These are phyloP conservation scores for Parmelia sp. DNA, from an alignment of 495 filamentous ascomycete genomes.

Conservation along the genomic window DNA sequence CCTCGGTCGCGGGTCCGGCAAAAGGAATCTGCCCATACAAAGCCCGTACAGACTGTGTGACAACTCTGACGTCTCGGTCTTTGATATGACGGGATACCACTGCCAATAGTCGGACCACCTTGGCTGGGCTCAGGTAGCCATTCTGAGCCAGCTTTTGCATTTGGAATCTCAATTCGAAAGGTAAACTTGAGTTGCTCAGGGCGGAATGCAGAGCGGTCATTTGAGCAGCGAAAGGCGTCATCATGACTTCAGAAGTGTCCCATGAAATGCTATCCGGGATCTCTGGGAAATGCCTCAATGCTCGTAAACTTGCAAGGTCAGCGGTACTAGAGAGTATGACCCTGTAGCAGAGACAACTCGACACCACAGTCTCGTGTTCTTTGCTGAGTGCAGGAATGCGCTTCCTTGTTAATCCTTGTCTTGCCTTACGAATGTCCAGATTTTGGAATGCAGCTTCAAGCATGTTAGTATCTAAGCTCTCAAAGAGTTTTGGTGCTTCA, in stretches of 20 bases:
- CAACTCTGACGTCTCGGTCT: constrained; percentile 1
- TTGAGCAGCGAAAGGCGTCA: constrained; percentile 19
- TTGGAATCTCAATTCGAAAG: constrained; percentile 38
- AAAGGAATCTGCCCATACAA: constrained; percentile 44
- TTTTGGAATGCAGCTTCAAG: constrained; percentile 23
- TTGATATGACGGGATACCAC: constrained; percentile 6
- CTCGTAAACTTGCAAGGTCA: constrained; percentile 15
- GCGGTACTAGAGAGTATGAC: constrained; percentile 11
- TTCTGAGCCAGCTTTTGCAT: constrained; percentile 37
- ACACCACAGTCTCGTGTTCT: constrained; percentile 25
- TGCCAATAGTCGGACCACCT: constrained; percentile 23
- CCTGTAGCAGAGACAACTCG: constrained; percentile 30
- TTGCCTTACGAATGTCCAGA: constrained; percentile 3
- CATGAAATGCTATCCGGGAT: constrained; percentile 26
- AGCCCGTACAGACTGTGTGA: constrained; percentile 41
- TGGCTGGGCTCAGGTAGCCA: constrained; percentile 30
- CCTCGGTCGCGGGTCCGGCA: constrained; percentile 42
- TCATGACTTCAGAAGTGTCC: constrained; percentile 11
- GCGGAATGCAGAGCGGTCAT: constrained; percentile 24
- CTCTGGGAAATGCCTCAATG: constrained; percentile 19
- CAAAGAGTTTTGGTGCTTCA: constrained; percentile 27
- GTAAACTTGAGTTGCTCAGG: constrained; percentile 22
- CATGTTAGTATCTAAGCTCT: constrained; percentile 18
- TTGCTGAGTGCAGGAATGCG: constrained; percentile 20
- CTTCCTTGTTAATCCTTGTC: constrained; percentile 16